Evolutionary conservation across 2,329 filamentous ascomycete genomes (phyloP), one percentile per base, ranked within the genome.

Genomic region (Metarhizium robertsii): DNA sequence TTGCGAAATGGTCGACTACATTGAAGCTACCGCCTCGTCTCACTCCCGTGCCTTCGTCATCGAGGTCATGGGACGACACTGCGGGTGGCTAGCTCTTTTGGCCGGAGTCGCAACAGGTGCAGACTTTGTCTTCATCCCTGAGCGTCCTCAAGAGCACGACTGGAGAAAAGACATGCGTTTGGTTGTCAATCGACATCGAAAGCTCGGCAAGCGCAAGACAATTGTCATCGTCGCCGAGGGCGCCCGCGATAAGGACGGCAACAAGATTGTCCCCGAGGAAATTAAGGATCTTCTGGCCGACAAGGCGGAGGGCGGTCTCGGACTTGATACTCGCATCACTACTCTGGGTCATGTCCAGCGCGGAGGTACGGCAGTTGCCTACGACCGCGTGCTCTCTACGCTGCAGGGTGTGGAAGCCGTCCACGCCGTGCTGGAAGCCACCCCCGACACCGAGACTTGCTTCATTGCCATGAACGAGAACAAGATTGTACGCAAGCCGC

Each of bases 171-270:
- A 95, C 57, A 96, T 96, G 91, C 88, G 84, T 66, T 73, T 78
- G 25, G 84, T 94, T 53, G 85, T 96, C 56, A 79, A 80, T 56
- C 84, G 86, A 85, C 94, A 97, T 74, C 86, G 94, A 61, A 78
- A 80, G 59, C 80, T 90, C 67, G 94, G 94, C 66, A 99, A 97
- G 80, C 84, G 94, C 65, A 95, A 96, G 78, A 97, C 94, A 1
- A 97, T 97, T 64, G 92, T 99, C 65, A 96, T 99, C 64, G 88
- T 99, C 53, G 94, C 94, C 53, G 94, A 99, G 73, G 94, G 94
- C 62, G 94, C 94, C 50, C 87, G 92, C 62, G 92, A 96, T 73
- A 80, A 81, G 60, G 75, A 92, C 53, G 83, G 96, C 57, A 88
- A 87, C 67, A 92, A 90, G 72, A 95, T 99, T 65, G 84, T 84